Percentiles rank a stretch among this genome's conserved stretches.
phyloP scores from a whole-genome alignment of 345 rosid genomes.

The Eucalyptus rudis region DNA sequence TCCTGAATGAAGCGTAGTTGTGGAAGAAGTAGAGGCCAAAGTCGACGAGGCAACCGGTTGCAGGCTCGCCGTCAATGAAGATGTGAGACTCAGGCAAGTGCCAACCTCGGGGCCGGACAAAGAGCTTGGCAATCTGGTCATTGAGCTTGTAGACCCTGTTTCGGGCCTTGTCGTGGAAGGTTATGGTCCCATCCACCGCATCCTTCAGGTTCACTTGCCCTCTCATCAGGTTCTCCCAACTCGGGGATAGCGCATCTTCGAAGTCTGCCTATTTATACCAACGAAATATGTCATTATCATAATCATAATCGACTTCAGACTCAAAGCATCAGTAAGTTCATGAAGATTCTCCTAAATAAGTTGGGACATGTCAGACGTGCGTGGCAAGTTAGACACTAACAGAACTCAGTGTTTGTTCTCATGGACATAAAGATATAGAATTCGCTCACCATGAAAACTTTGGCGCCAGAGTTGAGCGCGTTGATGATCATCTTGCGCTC shows the following conservation, averaged over 20 bases:
- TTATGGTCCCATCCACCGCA: conserved; percentile 76
- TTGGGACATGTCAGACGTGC: neutral
- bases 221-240: conserved; percentile 88
- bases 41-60: conserved; percentile 81
- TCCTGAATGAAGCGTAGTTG: conserved; percentile 52
- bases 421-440: neutral
- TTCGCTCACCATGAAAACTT: conserved; percentile 76
- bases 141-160: conserved; percentile 81
- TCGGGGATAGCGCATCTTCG: conserved; percentile 87
- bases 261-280: conserved; percentile 56
- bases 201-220: conserved; percentile 91
- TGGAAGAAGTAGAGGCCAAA: conserved; percentile 89
- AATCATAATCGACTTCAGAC: neutral
- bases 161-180: conserved; percentile 65
- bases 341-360: neutral
- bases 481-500: conserved; percentile 97
- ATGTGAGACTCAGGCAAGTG: conserved; percentile 85
- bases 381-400: neutral
- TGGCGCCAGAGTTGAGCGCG: conserved; percentile 91
- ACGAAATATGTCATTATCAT: neutral
- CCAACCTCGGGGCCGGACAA: conserved; percentile 92
- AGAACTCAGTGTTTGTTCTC: neutral
- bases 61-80: conserved; percentile 78
- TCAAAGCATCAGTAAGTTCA: neutral
- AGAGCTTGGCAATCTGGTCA: conserved; percentile 65